phyloP scores from a whole-genome alignment of 371 early-diverging fungal genomes.

The Zopfochytrium polystomum region DNA sequence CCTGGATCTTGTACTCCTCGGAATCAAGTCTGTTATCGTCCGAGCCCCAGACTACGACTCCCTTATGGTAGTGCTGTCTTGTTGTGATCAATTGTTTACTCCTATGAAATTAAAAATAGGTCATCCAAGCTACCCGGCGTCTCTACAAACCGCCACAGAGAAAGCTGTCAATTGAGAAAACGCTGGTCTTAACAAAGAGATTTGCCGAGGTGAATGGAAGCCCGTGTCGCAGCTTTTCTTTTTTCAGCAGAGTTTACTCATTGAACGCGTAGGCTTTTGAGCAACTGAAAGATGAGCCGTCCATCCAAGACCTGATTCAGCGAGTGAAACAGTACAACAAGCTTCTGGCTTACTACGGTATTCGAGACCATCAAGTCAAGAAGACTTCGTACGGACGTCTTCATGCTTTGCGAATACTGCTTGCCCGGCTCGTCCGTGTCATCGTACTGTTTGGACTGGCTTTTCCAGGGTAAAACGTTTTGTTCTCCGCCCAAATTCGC shows the following conservation, averaged over 20 bases:
- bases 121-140: slow-evolving; percentile 92
- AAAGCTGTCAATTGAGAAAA: slow-evolving; percentile 76
- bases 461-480: slow-evolving; percentile 72
- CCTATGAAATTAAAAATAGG: slow-evolving; percentile 35
- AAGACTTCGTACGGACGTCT: slow-evolving; percentile 66
- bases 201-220: slow-evolving; percentile 59
- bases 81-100: neutral
- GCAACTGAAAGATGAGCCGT: slow-evolving; percentile 72
- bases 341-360: slow-evolving; percentile 82
- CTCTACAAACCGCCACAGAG: slow-evolving; percentile 85
- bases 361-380: slow-evolving; percentile 94
- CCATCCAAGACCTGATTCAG: slow-evolving; percentile 48
- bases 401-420: slow-evolving; percentile 65
- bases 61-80: slow-evolving; percentile 59
- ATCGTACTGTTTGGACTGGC: slow-evolving; percentile 69
- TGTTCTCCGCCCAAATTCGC: neutral
- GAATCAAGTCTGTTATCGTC: slow-evolving; percentile 81
- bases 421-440: slow-evolving; percentile 62
- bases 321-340: slow-evolving; percentile 81
- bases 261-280: slow-evolving; percentile 1
- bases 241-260: neutral
- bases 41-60: slow-evolving; percentile 93
- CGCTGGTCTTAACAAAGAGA: slow-evolving; percentile 84
- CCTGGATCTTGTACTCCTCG: slow-evolving; percentile 71
- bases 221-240: slow-evolving; percentile 1